These are phyloP conservation scores for Pholiota molesta DNA, from an alignment of 768 basidiomycete species.

Conservation along the genomic window DNA sequence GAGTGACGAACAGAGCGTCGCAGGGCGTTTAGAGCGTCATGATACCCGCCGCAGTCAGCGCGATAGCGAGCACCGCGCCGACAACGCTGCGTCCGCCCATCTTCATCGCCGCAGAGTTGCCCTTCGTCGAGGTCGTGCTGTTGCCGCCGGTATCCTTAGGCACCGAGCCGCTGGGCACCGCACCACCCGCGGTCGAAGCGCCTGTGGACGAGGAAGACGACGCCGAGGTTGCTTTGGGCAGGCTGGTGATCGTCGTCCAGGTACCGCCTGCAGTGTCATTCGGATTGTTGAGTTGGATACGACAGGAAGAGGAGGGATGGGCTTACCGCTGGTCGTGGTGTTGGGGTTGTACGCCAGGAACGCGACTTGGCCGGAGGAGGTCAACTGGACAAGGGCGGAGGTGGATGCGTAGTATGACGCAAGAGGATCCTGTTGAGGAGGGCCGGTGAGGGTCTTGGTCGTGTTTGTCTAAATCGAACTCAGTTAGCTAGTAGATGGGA, in stretches of 20 bases:
- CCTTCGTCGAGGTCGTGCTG: neutral
- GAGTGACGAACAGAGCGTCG: too few species aligned
- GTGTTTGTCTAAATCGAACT: conserved; percentile 22
- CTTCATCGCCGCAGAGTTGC: neutral
- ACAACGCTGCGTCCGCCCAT: neutral
- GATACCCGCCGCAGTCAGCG: neutral
- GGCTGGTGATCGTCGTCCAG: conserved; percentile 10
- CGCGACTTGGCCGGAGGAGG: conserved; percentile 23
- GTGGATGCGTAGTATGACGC: conserved; percentile 28
- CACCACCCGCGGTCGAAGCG: neutral
- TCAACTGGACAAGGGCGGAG: conserved; percentile 28
- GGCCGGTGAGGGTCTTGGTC: conserved; percentile 29
- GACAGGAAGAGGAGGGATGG: neutral
- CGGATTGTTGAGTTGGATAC: neutral
- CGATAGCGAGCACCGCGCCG: neutral
- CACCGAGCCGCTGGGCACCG: neutral
- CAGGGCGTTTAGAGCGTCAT: neutral
- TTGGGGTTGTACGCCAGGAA: conserved; percentile 27
- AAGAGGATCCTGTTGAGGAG: conserved; percentile 24
- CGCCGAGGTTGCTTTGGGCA: neutral
- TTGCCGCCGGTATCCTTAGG: neutral
- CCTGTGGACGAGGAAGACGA: neutral
- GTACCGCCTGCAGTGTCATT: conserved; percentile 4
- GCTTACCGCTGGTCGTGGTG: conserved; percentile 25
- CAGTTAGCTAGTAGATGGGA: neutral